Evolutionary conservation across 2,329 filamentous ascomycete species (phyloP).

Genomic region (Nemania diffusa): DNA sequence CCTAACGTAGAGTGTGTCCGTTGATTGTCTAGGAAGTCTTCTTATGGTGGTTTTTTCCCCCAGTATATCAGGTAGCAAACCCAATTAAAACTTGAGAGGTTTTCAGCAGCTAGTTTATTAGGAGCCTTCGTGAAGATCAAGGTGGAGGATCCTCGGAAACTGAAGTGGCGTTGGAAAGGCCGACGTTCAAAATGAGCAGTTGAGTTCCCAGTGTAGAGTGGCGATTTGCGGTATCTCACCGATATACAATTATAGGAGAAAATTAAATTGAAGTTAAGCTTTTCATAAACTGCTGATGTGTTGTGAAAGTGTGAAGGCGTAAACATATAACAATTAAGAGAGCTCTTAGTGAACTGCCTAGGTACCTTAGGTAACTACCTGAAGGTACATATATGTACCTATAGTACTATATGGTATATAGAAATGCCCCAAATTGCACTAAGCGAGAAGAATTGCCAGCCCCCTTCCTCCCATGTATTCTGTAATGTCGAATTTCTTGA

Average conservation of each 20-base stretch:
- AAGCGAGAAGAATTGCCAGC: too few species aligned
- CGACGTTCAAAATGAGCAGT: background rate
- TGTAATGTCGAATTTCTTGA: too few species aligned
- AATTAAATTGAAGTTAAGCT: background rate
- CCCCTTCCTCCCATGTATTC: too few species aligned
- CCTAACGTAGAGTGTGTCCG: background rate
- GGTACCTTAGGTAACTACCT: too few species aligned
- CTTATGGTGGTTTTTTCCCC: background rate
- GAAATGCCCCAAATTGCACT: too few species aligned
- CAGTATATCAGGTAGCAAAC: background rate
- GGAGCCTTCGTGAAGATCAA: background rate
- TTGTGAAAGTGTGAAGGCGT: background rate
- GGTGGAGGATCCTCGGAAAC: background rate
- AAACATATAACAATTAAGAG: background rate
- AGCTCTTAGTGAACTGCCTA: background rate
- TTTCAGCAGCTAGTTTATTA: background rate
- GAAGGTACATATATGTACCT: background rate
- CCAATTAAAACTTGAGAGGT: background rate
- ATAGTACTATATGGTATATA: too few species aligned
- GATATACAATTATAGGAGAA: background rate
- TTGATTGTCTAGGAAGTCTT: background rate
- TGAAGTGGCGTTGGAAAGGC: background rate
- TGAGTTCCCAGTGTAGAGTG: too few species aligned
- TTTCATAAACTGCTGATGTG: background rate
- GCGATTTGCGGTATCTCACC: background rate